A percentile compares a stretch with the other conserved stretches of the same genome.
phyloP scores from a whole-genome alignment of 129 eudicot genomes.

The Arctium lappa region DNA sequence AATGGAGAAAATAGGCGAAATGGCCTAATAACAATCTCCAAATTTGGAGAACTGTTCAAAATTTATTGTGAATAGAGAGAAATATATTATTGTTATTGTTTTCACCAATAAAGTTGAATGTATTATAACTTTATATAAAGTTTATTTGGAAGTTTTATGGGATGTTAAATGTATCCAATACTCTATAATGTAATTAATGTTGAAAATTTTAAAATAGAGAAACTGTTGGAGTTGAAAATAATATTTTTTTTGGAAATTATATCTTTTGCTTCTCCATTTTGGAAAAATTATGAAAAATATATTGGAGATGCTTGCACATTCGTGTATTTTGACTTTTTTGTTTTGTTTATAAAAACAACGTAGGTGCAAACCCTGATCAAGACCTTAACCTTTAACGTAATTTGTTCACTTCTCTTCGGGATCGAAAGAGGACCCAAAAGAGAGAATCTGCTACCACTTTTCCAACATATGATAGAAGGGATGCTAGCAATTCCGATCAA shows the following conservation, averaged over 20 bases:
- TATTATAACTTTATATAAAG: too few relatives aligned
- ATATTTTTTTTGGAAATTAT: not conserved
- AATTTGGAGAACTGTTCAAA: too few relatives aligned
- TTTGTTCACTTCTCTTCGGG: conserved; percentile 39
- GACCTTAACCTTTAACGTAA: conserved; percentile 41
- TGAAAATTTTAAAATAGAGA: too few relatives aligned
- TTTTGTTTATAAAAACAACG: not conserved
- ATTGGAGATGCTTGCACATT: not conserved
- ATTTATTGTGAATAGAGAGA: not conserved
- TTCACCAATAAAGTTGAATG: not conserved
- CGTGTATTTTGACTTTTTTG: too few relatives aligned
- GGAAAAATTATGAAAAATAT: too few relatives aligned
- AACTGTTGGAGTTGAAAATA: not conserved
- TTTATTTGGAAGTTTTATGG: not conserved
- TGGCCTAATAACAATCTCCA: too few relatives aligned
- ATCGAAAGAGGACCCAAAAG: not conserved
- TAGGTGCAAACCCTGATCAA: conserved; percentile 40
- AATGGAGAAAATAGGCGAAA: too few relatives aligned
- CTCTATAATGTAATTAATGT: not conserved
- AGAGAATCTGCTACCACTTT: conserved; percentile 28
- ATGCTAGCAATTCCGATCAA: conserved; percentile 36
- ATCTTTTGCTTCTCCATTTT: not conserved
- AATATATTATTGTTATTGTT: too few relatives aligned
- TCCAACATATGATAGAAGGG: conserved; percentile 29
- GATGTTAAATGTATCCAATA: too few relatives aligned